Conservation (phyloP, 306 rosid genomes). For the Rubus idaeus region DNA sequence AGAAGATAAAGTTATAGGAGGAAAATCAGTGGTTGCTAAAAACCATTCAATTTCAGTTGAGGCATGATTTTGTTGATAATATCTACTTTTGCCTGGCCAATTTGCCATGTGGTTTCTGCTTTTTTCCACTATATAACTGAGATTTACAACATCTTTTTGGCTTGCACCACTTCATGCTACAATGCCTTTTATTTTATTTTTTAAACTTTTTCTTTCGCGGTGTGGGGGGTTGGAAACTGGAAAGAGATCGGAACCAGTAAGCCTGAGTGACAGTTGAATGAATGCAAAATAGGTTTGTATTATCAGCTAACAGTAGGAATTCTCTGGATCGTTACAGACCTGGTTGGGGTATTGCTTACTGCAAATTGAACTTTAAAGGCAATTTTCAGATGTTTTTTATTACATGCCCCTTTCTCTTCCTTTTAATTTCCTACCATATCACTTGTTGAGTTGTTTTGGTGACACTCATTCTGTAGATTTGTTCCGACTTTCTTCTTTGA, state of each 20-base stretch:
- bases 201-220: no score
- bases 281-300: not conserved
- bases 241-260: not conserved
- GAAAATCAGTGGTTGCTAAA: constrained; percentile 41
- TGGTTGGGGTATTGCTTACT: not conserved
- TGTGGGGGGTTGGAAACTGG: not conserved
- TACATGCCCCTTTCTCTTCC: not conserved
- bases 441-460: not conserved
- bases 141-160: constrained; percentile 7
- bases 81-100: not conserved
- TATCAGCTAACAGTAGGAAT: not conserved
- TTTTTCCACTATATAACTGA: not conserved
- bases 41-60: constrained; percentile 63
- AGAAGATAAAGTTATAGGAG: constrained; percentile 36
- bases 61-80: constrained; percentile 42
- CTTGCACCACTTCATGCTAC: not conserved
- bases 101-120: not conserved
- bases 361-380: not conserved
- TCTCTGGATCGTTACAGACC: not conserved
- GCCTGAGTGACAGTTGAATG: not conserved
- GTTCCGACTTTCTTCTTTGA: constrained; percentile 29
- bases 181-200: not conserved
- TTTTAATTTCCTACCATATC: not conserved
- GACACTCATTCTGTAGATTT: constrained; percentile 10
- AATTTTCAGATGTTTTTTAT: not conserved